Conservation (phyloP, 1,284 basidiomycete species). For the Ganoderma lingzhi region DNA sequence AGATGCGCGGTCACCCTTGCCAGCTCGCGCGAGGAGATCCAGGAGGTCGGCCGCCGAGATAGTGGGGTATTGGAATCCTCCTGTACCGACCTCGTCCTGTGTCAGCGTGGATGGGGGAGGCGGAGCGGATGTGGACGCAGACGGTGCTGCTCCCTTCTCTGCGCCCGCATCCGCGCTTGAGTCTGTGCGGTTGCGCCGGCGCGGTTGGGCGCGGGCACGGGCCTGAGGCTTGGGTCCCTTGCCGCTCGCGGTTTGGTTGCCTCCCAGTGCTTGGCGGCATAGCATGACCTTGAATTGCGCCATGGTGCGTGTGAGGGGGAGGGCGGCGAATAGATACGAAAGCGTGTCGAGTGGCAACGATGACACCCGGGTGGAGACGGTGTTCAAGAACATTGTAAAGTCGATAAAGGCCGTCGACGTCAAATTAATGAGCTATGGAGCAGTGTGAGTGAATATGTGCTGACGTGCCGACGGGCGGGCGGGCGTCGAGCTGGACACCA, state of each 20-base stretch:
- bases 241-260: conserved; percentile 10
- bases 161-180: conserved; percentile 9
- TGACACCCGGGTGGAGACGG: conserved; percentile 54
- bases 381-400: conserved; percentile 54
- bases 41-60: conserved; percentile 45
- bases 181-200: conserved; percentile 30
- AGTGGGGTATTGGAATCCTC: conserved; percentile 29
- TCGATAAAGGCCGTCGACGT: conserved; percentile 58
- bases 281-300: conserved; percentile 59
- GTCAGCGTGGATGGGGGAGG: conserved; percentile 10
- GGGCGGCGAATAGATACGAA: conserved; percentile 49
- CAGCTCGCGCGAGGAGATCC: conserved; percentile 39
- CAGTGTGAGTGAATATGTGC: conserved; percentile 4
- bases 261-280: conserved; percentile 49
- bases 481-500: not conserved
- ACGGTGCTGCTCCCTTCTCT: not conserved
- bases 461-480: not conserved
- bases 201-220: conserved; percentile 30
- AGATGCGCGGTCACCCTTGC: conserved; percentile 25
- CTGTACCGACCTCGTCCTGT: conserved; percentile 30
- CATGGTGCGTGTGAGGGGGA: conserved; percentile 49
- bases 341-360: conserved; percentile 46
- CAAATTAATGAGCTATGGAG: conserved; percentile 62
- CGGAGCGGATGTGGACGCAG: conserved; percentile 13
- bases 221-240: conserved; percentile 45